Base-by-base conservation (phyloP, 2,329 filamentous ascomycete species). In the Penicillium sp. region DNA sequence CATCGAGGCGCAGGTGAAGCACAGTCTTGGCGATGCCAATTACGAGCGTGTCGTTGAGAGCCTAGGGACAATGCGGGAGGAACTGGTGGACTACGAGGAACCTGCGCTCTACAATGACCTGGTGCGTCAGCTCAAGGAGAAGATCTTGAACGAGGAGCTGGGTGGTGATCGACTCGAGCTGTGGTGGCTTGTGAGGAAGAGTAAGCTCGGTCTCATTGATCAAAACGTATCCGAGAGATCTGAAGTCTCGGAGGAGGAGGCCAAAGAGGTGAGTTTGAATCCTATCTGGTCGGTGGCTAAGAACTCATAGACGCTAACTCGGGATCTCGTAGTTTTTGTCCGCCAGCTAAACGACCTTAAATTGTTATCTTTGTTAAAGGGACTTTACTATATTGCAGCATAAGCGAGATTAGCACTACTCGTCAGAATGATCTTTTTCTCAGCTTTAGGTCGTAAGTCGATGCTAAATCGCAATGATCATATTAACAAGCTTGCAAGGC, bases 161-260 rank as follows among this genome's bases (percentile, higher is more conserved):
- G 81, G 83, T 25, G 89, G 87, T 0, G 84, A 94, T 54, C 73
- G 88, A 38, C 77, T 77, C 48, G 87, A 94, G 57, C 81, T 96
- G 69, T 96, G 89, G 89, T 86, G 80, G 70, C 73, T 78, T 51
- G 69, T 95, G 16, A 76, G 83, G 52, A 78, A 72, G 43, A 78
- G 75, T 28, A 79, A 73, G 51, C 68, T 95, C 40, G 87, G 89
- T 0, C 69, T 95, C 59, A 82, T 97, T 54, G 81, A 86, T 48
- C 71, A 74, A 36, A 73, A 68, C 33, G 71, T 80, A 55, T 78
- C 76, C 2, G 80, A 85, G 29, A 69, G 73, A 13, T 89, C 85
- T 1, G 72, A 79, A 19, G 79, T 90, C 4, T 79, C 76, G 0
- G 76, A 80, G 36, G 80, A 86, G 30, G 84, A 90, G 55, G 88